phyloP scores from a whole-genome alignment of 2,329 filamentous ascomycete species.

The Pseudogymnoascus sp. region DNA sequence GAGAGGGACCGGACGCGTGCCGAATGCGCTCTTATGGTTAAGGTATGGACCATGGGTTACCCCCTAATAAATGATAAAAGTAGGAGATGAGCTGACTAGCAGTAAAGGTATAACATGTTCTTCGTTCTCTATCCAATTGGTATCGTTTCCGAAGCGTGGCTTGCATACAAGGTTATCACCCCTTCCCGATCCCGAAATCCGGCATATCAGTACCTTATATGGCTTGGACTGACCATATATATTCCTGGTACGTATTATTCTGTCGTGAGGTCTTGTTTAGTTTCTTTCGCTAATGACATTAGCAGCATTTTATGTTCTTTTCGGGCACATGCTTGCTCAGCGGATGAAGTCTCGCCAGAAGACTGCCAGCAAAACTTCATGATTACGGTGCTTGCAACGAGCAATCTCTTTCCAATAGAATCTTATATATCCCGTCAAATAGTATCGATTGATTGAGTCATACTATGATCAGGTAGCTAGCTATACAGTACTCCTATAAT shows the following conservation, averaged over 20 bases:
- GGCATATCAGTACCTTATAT: conserved; percentile 52
- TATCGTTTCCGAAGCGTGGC: conserved; percentile 76
- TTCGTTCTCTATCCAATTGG: conserved; percentile 88
- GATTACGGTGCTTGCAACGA: too few species aligned
- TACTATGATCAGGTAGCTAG: too few species aligned
- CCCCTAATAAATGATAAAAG: too few species aligned
- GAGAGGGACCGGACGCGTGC: conserved; percentile 56
- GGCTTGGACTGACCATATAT: conserved; percentile 64
- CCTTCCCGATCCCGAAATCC: conserved; percentile 47
- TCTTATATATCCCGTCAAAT: too few species aligned
- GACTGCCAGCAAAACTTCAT: too few species aligned
- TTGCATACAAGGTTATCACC: conserved; percentile 64
- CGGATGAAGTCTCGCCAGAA: conserved; percentile 50
- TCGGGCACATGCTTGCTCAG: conserved; percentile 92
- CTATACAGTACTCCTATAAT: too few species aligned
- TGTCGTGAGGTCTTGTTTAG: neutral
- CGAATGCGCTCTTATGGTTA: conserved; percentile 30
- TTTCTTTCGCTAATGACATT: neutral
- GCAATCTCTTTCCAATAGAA: too few species aligned
- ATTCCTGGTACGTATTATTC: conserved; percentile 50
- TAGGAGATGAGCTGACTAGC: conserved; percentile 26
- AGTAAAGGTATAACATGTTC: conserved; percentile 88
- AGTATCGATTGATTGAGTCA: too few species aligned
- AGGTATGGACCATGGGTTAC: neutral
- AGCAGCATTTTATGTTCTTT: conserved; percentile 63